Conservation (phyloP, 495 filamentous ascomycete species). For the Xylaria intraflava region DNA sequence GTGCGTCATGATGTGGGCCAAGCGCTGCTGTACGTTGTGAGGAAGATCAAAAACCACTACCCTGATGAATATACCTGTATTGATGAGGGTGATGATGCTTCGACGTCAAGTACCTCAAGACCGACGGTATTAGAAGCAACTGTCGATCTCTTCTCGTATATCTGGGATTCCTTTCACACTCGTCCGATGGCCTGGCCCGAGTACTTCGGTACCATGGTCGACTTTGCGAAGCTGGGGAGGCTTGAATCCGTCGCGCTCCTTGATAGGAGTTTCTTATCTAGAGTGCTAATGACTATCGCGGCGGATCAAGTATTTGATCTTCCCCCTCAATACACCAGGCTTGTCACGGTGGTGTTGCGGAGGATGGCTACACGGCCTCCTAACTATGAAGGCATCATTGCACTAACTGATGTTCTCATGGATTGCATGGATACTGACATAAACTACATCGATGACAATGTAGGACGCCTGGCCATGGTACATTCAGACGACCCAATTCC, state of each 20-base stretch:
- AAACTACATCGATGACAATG: conserved; percentile 36
- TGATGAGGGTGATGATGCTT: conserved; percentile 19
- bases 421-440: conserved; percentile 44
- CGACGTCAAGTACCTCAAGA: background rate
- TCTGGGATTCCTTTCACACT: conserved; percentile 51
- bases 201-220: conserved; percentile 63
- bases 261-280: conserved; percentile 47
- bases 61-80: conserved; percentile 35
- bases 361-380: conserved; percentile 45
- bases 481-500: conserved; percentile 25
- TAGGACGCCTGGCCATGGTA: conserved; percentile 20
- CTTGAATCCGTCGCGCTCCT: conserved; percentile 51
- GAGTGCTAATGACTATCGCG: conserved; percentile 55
- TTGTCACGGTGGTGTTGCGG: conserved; percentile 41
- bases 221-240: conserved; percentile 52
- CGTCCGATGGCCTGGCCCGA: conserved; percentile 68
- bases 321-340: conserved; percentile 33
- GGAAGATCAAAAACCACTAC: conserved; percentile 39
- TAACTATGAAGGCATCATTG: conserved; percentile 47
- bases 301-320: conserved; percentile 48
- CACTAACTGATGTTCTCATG: conserved; percentile 47
- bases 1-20: conserved; percentile 54
- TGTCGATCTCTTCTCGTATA: conserved; percentile 40
- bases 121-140: conserved; percentile 11
- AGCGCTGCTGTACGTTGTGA: conserved; percentile 51